Conservation (phyloP, 177 flowering plant species). For the Tripterygium wilfordii region DNA sequence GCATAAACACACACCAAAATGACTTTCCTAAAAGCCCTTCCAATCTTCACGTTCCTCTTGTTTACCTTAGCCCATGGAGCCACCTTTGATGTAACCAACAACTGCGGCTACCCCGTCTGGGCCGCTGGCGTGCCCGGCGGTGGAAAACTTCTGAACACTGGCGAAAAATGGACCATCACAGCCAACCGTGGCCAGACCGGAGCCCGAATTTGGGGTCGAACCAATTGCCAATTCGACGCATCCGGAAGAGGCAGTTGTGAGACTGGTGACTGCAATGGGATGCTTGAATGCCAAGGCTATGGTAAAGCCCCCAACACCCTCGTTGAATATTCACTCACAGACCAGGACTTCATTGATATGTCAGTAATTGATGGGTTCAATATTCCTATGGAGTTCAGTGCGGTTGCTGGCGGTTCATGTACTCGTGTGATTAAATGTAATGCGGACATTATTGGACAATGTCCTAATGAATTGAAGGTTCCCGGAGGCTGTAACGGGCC, state of each 20-base stretch:
- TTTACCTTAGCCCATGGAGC: no score
- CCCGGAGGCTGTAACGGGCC: constrained; percentile 23
- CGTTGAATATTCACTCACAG: constrained; percentile 21
- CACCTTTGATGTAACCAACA: no score
- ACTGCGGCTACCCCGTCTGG: no score
- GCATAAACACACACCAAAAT: no score
- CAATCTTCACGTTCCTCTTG: no score
- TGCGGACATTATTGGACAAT: constrained; percentile 27
- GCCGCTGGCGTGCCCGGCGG: no score
- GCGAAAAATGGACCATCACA: no score
- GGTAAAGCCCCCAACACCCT: constrained; percentile 27
- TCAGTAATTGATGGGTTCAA: constrained; percentile 22
- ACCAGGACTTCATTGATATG: constrained; percentile 21
- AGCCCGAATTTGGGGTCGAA: no score
- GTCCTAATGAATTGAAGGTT: constrained; percentile 7
- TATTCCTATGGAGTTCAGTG: constrained; percentile 33
- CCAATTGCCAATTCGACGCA: constrained; percentile 21
- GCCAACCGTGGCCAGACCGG: no score
- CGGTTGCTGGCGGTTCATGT: constrained; percentile 24
- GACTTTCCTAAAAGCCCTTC: no score
- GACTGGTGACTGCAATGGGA: constrained; percentile 28
- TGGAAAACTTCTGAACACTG: no score
- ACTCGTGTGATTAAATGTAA: constrained; percentile 23
- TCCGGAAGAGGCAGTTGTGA: constrained; percentile 20
- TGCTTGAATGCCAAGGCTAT: constrained; percentile 15